Base-by-base conservation (phyloP, 129 eudicot genomes). In the Silybum marianum region DNA sequence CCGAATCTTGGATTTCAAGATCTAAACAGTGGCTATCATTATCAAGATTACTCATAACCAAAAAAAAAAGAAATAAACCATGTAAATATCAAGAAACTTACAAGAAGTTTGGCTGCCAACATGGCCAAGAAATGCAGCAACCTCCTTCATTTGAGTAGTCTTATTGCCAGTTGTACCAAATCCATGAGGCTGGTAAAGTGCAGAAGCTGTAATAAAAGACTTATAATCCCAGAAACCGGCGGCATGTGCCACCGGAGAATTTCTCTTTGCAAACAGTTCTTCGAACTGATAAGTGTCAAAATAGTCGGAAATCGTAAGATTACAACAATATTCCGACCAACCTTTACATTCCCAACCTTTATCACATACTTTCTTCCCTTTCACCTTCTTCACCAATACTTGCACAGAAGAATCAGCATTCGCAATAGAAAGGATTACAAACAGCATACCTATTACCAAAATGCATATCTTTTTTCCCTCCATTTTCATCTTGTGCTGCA, bases 111-210 rank as follows among this genome's bases (percentile, higher is more conserved):
- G 90, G 84, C 90, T 84, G 54, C 99, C 99, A 76, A 95, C 97
- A 73, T 92, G 97, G 58, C 94, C 97, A 9, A 95, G 87, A 72
- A 95, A 95, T 5, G 99, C 99, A 6, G 97, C 91, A 71, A 95
- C 76, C 76, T 95, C 99, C 90, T 79, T 86, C 97, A 89, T 91
- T 85, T 90, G 95, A 87, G 86, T 88, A 14, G 83, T 85, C 89
- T 91, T 89, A 11, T 92, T 92, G 22, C 99, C 99, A 0, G 99
- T 88, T 26, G 99, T 95, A 26, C 99, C 97, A n/a, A 95, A 95
- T 6, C 99, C 99, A 10, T 71, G 88, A 0, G 94, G 99, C 92
- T 95, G 89, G 14, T 78, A 95, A 75, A 82, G 1, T 13, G 97
- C 87, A 7, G 99, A 85, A n/a, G 97, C 99, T 19, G 81, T 79